Conservation (phyloP, 257 asterid genomes). For the Petunia axillaris region DNA sequence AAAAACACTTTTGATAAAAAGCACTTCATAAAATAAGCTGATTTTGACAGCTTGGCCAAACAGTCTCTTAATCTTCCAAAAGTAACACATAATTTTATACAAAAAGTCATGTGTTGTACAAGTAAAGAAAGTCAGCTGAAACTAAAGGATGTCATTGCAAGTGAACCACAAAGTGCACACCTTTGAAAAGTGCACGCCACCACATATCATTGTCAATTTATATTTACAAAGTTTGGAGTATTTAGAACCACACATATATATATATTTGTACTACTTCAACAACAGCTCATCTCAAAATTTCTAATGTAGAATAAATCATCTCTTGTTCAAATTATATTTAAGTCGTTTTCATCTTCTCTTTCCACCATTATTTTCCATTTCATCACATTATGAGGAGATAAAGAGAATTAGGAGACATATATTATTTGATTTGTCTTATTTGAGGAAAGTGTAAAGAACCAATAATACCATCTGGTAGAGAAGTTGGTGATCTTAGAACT, state of each 20-base stretch:
- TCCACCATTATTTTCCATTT: constrained; percentile 17
- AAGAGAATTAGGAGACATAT: neutral
- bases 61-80: too few relatives aligned
- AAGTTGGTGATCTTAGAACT: neutral
- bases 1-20: too few relatives aligned
- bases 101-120: too few relatives aligned
- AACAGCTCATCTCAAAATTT: neutral
- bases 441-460: neutral
- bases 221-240: neutral
- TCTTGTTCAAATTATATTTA: neutral
- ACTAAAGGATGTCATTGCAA: neutral
- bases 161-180: neutral
- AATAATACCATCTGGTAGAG: neutral
- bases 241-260: constrained; percentile 3
- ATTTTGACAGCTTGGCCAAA: too few relatives aligned
- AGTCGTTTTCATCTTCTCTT: constrained; percentile 5
- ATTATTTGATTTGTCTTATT: neutral
- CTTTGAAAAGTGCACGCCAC: constrained; percentile 19
- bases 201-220: constrained; percentile 5
- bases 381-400: neutral
- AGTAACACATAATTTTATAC: too few relatives aligned
- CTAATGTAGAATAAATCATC: neutral
- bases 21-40: too few relatives aligned
- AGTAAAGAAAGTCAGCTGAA: neutral
- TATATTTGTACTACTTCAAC: neutral